These are phyloP conservation scores for Stygiomarasmius scandens DNA, from an alignment of 1,284 basidiomycete species.

Conservation along the genomic window DNA sequence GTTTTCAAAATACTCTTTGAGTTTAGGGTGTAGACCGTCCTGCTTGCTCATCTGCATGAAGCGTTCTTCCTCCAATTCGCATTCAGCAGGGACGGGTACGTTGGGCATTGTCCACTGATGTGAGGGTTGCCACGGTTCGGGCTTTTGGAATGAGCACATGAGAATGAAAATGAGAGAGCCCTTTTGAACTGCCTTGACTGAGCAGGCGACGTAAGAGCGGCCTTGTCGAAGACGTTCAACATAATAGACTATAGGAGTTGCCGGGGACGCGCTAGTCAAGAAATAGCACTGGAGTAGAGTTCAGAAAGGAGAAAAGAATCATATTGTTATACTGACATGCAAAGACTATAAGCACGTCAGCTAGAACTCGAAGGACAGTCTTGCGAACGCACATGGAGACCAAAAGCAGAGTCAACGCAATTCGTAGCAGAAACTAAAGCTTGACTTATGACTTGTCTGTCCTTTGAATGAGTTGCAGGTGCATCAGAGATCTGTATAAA, in stretches of 20 bases:
- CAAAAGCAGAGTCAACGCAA: constrained; percentile 68
- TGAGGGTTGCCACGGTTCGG: constrained; percentile 74
- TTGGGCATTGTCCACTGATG: constrained; percentile 68
- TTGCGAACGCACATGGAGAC: constrained; percentile 63
- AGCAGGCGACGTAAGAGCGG: constrained; percentile 70
- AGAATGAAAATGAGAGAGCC: constrained; percentile 82
- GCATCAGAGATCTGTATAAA: not conserved
- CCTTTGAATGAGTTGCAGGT: not conserved
- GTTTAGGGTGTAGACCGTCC: constrained; percentile 33
- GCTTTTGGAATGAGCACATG: constrained; percentile 84
- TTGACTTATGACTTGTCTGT: constrained; percentile 85
- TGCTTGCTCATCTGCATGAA: constrained; percentile 38
- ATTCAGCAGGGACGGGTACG: constrained; percentile 65
- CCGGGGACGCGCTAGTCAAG: constrained; percentile 74
- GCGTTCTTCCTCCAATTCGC: constrained; percentile 60
- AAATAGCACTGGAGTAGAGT: constrained; percentile 70
- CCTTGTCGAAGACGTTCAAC: constrained; percentile 88
- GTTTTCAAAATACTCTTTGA: constrained; percentile 33
- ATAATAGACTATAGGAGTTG: constrained; percentile 81
- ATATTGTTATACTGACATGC: constrained; percentile 10
- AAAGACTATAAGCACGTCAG: constrained; percentile 13
- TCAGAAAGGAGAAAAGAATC: not conserved
- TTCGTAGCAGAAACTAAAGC: constrained; percentile 80
- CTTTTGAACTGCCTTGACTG: constrained; percentile 74
- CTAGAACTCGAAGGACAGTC: not conserved